Base-by-base conservation (phyloP, 208 protist species). In the Wallacemonas sp. region DNA sequence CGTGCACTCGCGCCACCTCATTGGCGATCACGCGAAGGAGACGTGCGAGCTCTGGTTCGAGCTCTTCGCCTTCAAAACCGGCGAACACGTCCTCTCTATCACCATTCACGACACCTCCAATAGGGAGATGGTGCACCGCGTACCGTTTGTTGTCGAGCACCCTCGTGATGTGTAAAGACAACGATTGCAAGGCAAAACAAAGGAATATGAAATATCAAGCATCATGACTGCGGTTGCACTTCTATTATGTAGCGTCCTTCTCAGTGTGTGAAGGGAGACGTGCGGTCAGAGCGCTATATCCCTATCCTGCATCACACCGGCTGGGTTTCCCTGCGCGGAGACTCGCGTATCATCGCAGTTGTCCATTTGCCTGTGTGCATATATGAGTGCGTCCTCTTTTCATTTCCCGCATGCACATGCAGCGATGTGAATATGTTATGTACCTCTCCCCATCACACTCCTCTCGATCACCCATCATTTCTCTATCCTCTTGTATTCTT, bases 41-140 rank as follows among this genome's bases (percentile, higher is more conserved):
- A 49, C 50, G 18, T 94, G 85, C 74, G 57, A 82, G 32, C 71
- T 84, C 31, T 45, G 55, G 42, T 71, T 94, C 26, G 91, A 96
- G 42, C 68, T 93, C 7, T 78, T 93, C 32, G 79, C 82, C 1
- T 91, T 96, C 63, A 92, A 89, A 57, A 82, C 81, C 20, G 91
- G 91, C 5, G 77, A 86, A 26, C 91, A 94, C 61, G 69, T 76
- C 0, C 41, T 96, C 32, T 74, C 50, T 23, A 74, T 96, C 29
- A 84, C 64, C 33, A 79, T 93, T 46, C 81, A 65, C 1, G 91
- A 93, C 49, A 52, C 50, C 20, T 69, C 74, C 11, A 72, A 73
- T 12, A 81, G 91, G 10, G 87, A 93, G 61, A 72, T 92, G 32
- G 74, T 65, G 0, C 79, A 96, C 44, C 65, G 54, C 23, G 70